Evolutionary conservation across 768 basidiomycete species (phyloP).

Genomic region (Cyclocybe aegerita): DNA sequence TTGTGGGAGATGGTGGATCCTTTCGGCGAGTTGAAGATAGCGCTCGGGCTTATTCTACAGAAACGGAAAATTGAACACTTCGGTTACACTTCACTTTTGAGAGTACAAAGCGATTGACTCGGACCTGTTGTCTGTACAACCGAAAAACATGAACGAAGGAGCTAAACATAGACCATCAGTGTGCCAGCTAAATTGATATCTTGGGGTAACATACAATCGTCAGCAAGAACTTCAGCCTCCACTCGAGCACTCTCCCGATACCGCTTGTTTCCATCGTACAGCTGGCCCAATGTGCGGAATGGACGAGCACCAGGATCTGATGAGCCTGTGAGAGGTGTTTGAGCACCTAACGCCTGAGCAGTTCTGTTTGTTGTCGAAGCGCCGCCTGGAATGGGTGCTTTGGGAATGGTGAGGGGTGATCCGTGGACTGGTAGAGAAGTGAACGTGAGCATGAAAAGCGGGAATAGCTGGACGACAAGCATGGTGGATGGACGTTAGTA

Average conservation of each 20-base stretch:
- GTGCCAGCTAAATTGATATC: background rate
- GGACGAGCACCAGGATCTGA: conserved; percentile 4
- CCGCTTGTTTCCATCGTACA: conserved; percentile 25
- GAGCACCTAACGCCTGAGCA: conserved; percentile 1
- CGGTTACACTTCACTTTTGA: background rate
- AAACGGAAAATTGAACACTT: background rate
- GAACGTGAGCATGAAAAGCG: conserved; percentile 16
- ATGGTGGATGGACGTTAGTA: background rate
- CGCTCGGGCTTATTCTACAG: conserved; percentile 23
- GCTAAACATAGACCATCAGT: conserved; percentile 12
- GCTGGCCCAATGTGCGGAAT: conserved; percentile 18
- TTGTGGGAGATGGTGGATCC: conserved; percentile 32
- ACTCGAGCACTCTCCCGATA: conserved; percentile 20
- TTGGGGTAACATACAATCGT: conserved; percentile 18
- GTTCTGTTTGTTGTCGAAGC: background rate
- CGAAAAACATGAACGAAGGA: conserved; percentile 37
- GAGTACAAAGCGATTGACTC: background rate
- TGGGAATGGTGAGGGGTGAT: conserved; percentile 13
- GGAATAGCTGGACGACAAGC: conserved; percentile 7
- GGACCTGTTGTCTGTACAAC: conserved; percentile 34
- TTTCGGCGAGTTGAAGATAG: conserved; percentile 32
- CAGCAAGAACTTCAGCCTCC: conserved; percentile 9
- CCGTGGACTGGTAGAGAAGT: conserved; percentile 6
- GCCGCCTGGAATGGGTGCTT: background rate
- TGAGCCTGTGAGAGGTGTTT: conserved; percentile 1